Evolutionary conservation across 768 basidiomycete species (phyloP), one percentile per base, ranked within the genome.

Genomic region (Panellus pusillus): DNA sequence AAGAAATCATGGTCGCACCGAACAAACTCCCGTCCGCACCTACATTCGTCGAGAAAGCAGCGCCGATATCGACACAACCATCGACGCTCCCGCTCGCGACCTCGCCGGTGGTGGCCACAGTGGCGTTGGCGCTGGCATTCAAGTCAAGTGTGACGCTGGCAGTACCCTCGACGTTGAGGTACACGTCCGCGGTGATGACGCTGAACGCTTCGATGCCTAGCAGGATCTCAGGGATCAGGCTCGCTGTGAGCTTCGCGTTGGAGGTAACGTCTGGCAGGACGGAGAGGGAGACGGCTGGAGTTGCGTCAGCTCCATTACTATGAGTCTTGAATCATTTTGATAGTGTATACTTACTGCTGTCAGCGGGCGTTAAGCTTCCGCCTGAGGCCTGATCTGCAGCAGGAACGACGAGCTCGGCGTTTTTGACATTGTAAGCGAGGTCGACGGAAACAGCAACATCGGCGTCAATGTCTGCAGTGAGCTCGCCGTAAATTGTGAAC

Each of bases 321-420:
- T 8, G 18, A 17, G 44, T 7, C 38, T 45, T 31, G 32, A 13
- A 14, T 4, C 4, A 42, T 27, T 14, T n/a, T 31, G 28, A 3
- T 13, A 1, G 20, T n/a, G n/a, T 20, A 29, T 11, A 28, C 52
- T 9, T 38, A 58, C 57, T 32, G 44, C 38, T 58, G 7, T 50
- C 12, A 2, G 40, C 46, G 11, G 49, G 52, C 3, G 31, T 44
- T 11, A 47, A 47, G 12, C 18, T 35, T 15, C 58, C 53, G 18
- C 4, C 8, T 6, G 38, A 42, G 9, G 52, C 3, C 36, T 50
- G 32, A 9, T 52, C 12, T 12, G 17, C 47, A 4, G 64, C 62
- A 9, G 70, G 70, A 62, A 66, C 66, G 57, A 50, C 59, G 9
- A 65, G 43, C 49, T 60, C 52, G 18, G 62, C 57, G 24, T 60